Evolutionary conservation across 1,139 yeast genomes (phyloP), one percentile per base, ranked within the genome.

Genomic region (Yamadazyma dushanensis): DNA sequence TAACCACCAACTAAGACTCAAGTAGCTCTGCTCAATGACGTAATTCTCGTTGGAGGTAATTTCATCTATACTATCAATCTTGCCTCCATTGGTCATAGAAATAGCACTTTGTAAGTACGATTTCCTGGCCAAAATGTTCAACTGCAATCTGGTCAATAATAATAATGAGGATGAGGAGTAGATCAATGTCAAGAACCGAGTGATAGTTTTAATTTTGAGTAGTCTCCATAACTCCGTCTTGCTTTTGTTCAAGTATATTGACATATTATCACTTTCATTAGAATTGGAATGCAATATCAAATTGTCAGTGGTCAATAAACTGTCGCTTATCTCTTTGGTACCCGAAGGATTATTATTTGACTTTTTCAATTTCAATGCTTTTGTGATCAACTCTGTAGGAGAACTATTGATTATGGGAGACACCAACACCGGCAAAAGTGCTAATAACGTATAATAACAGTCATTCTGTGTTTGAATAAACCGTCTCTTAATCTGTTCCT

Each of bases 1-100:
- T 34, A 92, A 63, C 96, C 97, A 92, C 97, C 97, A 92, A 47
- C 90, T 81, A 45, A 88, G 76, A 2, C 95, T 84, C 40, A 92
- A 70, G 56, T 86, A 92, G 38, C 89, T 83, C 51, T 92, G 90
- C 56, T 88, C 95, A 34, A 83, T 76, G 26, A 73, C 61, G 48
- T 74, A 76, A 36, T 71, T 73, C 22, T 63, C 46, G 9, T 36
- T 33, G 25, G 16, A 13, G 51, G 55, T 36, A 49, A 57, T 15
- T 50, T 51, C 18, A 59, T 64, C 36, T 7, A 27, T 6, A 51
- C 50, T 17, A 60, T 64, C 35, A 9, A 28, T 13, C 26, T 33
- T 28, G 4, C 29, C 26, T 27, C 59, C 66, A 7, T 65, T 63
- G 16, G 94, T 89, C 61, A 84, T 66, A 40, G 75, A 72, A 27